Percentiles rank a stretch among this genome's conserved stretches.
Conservation (phyloP, 2,329 filamentous ascomycete genomes). For the Ophiostoma tasmaniense region DNA sequence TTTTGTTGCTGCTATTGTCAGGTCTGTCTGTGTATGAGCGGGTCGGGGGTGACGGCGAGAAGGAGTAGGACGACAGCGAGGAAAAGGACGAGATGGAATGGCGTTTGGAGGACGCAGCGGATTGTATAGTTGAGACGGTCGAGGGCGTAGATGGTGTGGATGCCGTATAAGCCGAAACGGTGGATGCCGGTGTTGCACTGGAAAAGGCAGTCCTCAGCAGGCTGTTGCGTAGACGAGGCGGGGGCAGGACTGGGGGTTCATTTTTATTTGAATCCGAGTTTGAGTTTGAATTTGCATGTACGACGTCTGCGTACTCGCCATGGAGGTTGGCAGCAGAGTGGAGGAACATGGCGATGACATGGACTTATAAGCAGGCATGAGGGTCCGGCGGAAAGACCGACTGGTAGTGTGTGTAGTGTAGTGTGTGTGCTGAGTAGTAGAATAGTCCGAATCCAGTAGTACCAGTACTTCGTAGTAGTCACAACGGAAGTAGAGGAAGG, state of each 20-base stretch:
- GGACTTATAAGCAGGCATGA: slow-evolving; percentile 8
- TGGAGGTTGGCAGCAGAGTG: slow-evolving; percentile 52
- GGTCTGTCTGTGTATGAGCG: neutral
- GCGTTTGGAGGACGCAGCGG: neutral
- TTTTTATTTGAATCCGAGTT: slow-evolving; percentile 24
- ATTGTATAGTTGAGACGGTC: neutral
- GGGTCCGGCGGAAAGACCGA: slow-evolving; percentile 13
- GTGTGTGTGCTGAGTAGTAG: no score
- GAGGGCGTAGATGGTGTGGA: slow-evolving; percentile 6
- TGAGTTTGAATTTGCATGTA: slow-evolving; percentile 23
- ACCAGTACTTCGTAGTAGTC: no score
- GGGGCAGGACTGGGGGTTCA: slow-evolving; percentile 19
- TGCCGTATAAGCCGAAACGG: slow-evolving; percentile 21
- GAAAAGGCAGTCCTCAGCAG: slow-evolving; percentile 36
- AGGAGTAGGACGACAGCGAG: slow-evolving; percentile 9
- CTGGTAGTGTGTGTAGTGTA: neutral
- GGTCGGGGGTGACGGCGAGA: neutral
- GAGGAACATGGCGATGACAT: slow-evolving; percentile 42
- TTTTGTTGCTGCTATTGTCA: no score
- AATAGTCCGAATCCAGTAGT: no score
- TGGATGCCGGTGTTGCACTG: neutral
- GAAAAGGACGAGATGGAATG: slow-evolving; percentile 14
- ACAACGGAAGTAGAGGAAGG: slow-evolving; percentile 10
- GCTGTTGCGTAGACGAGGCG: slow-evolving; percentile 26
- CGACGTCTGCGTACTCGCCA: slow-evolving; percentile 48